Evolutionary conservation across 148 eudicot genomes (phyloP).

Genomic region (Silene latifolia): DNA sequence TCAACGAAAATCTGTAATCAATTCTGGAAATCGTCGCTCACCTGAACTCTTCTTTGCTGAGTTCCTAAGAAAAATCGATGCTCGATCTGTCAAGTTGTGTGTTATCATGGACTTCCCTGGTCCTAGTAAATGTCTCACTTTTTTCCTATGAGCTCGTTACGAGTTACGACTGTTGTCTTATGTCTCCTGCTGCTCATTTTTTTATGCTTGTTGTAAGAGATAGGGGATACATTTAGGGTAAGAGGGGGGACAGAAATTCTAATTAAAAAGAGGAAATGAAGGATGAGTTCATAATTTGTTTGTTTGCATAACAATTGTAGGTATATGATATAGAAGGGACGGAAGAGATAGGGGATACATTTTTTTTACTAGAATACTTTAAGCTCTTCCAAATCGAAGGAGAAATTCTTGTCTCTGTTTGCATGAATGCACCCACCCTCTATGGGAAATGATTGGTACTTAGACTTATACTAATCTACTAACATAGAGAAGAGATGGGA

Average conservation of each 20-base stretch:
- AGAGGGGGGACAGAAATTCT: too few species aligned
- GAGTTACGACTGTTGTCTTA: not conserved
- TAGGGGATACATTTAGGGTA: too few species aligned
- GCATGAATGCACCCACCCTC: too few species aligned
- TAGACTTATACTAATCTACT: too few species aligned
- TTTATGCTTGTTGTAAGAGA: not conserved
- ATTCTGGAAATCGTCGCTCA: not conserved
- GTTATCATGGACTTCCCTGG: not conserved
- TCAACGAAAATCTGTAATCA: not conserved
- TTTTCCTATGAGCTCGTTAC: not conserved
- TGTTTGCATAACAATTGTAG: too few species aligned
- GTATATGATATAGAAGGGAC: too few species aligned
- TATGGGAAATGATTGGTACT: not conserved
- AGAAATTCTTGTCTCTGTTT: not conserved
- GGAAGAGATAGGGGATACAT: too few species aligned
- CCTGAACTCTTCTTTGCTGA: slow-evolving; percentile 1
- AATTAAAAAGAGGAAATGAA: too few species aligned
- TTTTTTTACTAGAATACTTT: too few species aligned
- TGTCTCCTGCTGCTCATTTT: not conserved
- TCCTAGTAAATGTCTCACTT: not conserved
- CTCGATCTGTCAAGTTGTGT: not conserved
- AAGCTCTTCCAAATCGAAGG: too few species aligned
- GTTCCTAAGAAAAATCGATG: not conserved
- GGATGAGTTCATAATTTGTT: too few species aligned
- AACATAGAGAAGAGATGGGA: too few species aligned